These are phyloP conservation scores for Eucalyptus microcorys DNA, from an alignment of 345 rosid genomes.

Conservation along the genomic window DNA sequence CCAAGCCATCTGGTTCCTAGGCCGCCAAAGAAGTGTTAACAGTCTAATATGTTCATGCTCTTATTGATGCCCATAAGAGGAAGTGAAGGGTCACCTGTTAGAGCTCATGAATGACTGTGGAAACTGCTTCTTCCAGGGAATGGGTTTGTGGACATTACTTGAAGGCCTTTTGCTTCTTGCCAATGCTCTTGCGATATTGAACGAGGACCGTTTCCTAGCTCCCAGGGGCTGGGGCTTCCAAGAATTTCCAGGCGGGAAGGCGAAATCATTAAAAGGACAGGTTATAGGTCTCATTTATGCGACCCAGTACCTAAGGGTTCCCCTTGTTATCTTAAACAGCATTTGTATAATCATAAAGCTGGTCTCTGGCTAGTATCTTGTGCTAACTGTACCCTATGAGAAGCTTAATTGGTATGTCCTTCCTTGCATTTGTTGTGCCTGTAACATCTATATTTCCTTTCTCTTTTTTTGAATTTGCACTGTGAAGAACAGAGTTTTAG, in stretches of 20 bases:
- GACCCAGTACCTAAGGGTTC: conserved; percentile 64
- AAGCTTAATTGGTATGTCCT: background rate
- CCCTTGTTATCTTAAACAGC: conserved; percentile 51
- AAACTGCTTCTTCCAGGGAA: conserved; percentile 12
- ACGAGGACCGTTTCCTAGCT: conserved; percentile 87
- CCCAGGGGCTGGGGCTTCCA: conserved; percentile 84
- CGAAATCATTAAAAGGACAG: conserved; percentile 64
- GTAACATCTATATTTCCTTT: background rate
- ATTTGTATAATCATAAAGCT: conserved; percentile 53
- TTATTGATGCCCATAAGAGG: background rate
- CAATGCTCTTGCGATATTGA: conserved; percentile 83
- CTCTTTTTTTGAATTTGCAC: background rate
- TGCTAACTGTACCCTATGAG: background rate
- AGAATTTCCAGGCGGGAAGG: conserved; percentile 39
- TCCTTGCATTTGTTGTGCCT: background rate
- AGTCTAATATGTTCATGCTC: background rate
- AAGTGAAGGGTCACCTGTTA: background rate
- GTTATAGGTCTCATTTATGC: conserved; percentile 66
- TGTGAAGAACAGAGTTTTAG: background rate
- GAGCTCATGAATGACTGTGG: background rate
- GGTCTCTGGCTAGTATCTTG: conserved; percentile 30
- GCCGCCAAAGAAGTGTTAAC: background rate
- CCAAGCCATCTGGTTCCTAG: background rate
- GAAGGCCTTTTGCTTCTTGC: conserved; percentile 84
- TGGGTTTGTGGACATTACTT: conserved; percentile 79